These are phyloP conservation scores for Solanum chacoense DNA, from an alignment of 305 asterid genomes.

Conservation along the genomic window DNA sequence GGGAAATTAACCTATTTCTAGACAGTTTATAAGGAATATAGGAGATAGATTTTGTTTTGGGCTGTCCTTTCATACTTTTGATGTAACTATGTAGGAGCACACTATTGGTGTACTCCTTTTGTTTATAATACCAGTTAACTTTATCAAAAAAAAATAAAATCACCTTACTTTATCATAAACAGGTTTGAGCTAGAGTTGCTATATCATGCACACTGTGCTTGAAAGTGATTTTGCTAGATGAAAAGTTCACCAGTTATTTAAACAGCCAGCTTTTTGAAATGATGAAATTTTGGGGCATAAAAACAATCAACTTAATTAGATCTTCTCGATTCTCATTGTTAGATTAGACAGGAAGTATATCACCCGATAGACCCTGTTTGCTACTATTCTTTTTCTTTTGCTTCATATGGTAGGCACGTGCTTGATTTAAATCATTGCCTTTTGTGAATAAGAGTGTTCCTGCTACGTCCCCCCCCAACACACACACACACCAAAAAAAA, in stretches of 20 bases:
- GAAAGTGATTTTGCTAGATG: neutral
- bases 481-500: neutral
- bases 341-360: neutral
- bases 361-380: neutral
- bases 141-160: too few relatives aligned
- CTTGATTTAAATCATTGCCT: neutral
- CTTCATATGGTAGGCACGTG: neutral
- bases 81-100: too few relatives aligned
- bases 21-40: too few relatives aligned
- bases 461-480: neutral
- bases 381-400: neutral
- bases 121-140: too few relatives aligned
- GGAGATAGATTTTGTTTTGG: too few relatives aligned
- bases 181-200: neutral
- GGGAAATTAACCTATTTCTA: too few relatives aligned
- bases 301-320: neutral
- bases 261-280: neutral
- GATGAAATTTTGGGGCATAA: neutral
- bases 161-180: neutral
- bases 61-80: too few relatives aligned
- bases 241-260: neutral
- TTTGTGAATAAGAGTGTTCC: neutral
- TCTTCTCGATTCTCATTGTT: neutral
- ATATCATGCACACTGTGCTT: neutral
- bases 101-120: too few relatives aligned